Evolutionary conservation across 352 stramenopile genomes (phyloP).

Genomic region (Aphanomyces astaci): DNA sequence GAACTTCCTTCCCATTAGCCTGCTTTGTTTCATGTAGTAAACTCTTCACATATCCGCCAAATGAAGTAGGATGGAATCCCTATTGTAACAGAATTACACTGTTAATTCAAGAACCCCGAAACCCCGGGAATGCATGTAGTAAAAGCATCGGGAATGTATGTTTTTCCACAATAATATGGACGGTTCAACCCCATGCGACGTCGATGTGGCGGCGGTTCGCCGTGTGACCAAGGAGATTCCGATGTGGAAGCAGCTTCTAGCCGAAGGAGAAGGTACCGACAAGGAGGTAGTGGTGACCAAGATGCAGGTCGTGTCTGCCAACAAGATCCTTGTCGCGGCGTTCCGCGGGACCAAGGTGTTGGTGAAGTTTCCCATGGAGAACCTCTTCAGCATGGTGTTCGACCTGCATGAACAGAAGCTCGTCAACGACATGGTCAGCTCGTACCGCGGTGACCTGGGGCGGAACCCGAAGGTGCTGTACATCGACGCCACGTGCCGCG

Average conservation of each 20-base stretch:
- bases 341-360: background rate
- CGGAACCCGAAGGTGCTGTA: background rate
- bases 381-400: constrained; percentile 5
- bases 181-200: too few relatives aligned
- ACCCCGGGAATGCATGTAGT: too few relatives aligned
- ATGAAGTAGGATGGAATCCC: too few relatives aligned
- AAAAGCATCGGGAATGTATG: too few relatives aligned
- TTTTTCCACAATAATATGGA: too few relatives aligned
- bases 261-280: background rate
- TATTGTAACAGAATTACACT: too few relatives aligned
- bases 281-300: background rate
- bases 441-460: background rate
- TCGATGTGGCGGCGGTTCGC: background rate
- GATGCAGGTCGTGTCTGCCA: background rate
- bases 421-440: constrained; percentile 8
- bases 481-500: background rate
- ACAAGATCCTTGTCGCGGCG: constrained; percentile 7
- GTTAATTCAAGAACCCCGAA: too few relatives aligned
- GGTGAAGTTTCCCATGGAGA: constrained; percentile 9
- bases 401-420: background rate
- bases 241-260: background rate
- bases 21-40: too few relatives aligned
- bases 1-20: too few relatives aligned
- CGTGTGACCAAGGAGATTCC: background rate
- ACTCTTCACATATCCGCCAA: too few relatives aligned